A percentile compares a stretch with the other conserved stretches of the same genome.
These are phyloP conservation scores for Pleurotus salmoneostramineus DNA, from an alignment of 768 basidiomycete species.

Conservation along the genomic window DNA sequence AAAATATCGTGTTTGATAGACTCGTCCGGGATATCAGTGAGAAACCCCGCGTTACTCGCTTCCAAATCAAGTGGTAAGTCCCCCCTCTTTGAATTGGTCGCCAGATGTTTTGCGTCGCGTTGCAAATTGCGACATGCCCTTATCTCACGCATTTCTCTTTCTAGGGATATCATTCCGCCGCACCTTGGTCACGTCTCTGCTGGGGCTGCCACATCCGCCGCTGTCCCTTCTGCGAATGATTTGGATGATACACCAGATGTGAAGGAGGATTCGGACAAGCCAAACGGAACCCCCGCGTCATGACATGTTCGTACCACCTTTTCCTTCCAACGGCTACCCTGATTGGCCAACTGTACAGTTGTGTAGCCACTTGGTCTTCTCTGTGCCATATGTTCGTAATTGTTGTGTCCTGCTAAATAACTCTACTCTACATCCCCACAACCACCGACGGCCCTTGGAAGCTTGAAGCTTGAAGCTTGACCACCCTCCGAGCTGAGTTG, in stretches of 20 bases:
- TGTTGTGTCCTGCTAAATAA: too few relatives aligned
- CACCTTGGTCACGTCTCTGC: slow-evolving; percentile 37
- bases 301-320: slow-evolving; percentile 5
- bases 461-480: too few relatives aligned
- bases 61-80: slow-evolving; percentile 81
- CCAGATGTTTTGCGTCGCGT: too few relatives aligned
- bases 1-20: slow-evolving; percentile 69
- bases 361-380: too few relatives aligned
- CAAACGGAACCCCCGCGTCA: slow-evolving; percentile 18
- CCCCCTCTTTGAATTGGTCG: neutral
- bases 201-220: slow-evolving; percentile 68
- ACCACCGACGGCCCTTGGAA: too few relatives aligned
- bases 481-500: too few relatives aligned
- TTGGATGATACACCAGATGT: slow-evolving; percentile 38
- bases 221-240: slow-evolving; percentile 71
- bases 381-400: too few relatives aligned
- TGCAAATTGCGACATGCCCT: too few relatives aligned
- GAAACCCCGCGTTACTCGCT: slow-evolving; percentile 92
- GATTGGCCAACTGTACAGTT: too few relatives aligned
- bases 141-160: neutral
- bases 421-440: too few relatives aligned
- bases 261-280: slow-evolving; percentile 20
- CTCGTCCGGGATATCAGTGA: slow-evolving; percentile 84
- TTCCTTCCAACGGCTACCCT: too few relatives aligned
- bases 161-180: slow-evolving; percentile 64